Evolutionary conservation across 208 protist genomes (phyloP).

Genomic region (Trypanosomatidae sp.): DNA sequence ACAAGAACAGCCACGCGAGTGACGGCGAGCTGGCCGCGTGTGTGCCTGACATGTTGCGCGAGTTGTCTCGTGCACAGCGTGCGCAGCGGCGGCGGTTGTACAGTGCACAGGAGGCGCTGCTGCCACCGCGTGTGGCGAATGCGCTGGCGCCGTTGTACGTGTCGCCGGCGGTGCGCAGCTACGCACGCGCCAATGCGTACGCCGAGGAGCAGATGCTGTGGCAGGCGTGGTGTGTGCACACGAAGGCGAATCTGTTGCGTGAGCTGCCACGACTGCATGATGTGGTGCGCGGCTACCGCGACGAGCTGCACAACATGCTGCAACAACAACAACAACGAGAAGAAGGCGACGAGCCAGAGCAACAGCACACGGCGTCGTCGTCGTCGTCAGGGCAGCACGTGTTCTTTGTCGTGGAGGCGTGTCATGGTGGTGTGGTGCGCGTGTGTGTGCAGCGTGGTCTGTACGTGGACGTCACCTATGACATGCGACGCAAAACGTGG

Average conservation of each 20-base stretch:
- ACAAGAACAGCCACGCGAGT: too few relatives aligned
- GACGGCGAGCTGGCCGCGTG: too few relatives aligned
- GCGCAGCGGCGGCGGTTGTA: neutral
- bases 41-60: too few relatives aligned
- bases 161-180: constrained; percentile 35
- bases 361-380: neutral
- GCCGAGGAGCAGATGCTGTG: constrained; percentile 46
- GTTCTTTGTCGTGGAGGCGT: neutral
- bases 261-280: constrained; percentile 25
- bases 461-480: constrained; percentile 48
- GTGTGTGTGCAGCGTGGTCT: constrained; percentile 37
- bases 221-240: constrained; percentile 27
- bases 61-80: too few relatives aligned
- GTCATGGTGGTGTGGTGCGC: constrained; percentile 26
- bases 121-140: too few relatives aligned
- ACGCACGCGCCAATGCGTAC: constrained; percentile 24
- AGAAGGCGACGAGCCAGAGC: too few relatives aligned
- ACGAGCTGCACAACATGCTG: constrained; percentile 5
- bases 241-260: constrained; percentile 38
- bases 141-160: constrained; percentile 11
- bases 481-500: constrained; percentile 21
- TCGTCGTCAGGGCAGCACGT: constrained; percentile 2
- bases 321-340: neutral
- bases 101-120: neutral
- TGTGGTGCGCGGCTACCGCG: constrained; percentile 3